A percentile compares a stretch with the other conserved stretches of the same genome.
phyloP scores from a whole-genome alignment of 1,284 basidiomycete species.

The Sanghuangporus weigelae region DNA sequence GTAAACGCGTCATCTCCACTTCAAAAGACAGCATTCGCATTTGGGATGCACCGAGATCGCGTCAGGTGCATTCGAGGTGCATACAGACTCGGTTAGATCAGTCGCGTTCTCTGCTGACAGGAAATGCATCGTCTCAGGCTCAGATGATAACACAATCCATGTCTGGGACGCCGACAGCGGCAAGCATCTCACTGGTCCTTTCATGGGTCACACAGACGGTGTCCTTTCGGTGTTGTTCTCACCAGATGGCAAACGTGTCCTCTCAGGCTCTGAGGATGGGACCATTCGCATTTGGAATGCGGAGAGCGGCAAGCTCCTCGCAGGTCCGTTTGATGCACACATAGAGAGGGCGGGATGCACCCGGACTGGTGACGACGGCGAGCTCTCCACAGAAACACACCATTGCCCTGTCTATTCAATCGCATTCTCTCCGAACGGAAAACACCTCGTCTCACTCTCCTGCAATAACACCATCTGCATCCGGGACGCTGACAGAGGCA shows the following conservation, averaged over 20 bases:
- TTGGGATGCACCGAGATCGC: too few species aligned
- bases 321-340: neutral
- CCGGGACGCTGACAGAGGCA: neutral
- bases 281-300: neutral
- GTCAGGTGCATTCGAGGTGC: too few species aligned
- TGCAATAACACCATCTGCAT: neutral
- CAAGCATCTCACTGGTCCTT: neutral
- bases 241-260: neutral
- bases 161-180: neutral
- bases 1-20: too few species aligned
- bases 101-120: conserved; percentile 8
- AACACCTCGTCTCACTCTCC: neutral
- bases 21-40: too few species aligned
- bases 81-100: too few species aligned
- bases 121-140: neutral
- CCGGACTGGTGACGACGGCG: too few species aligned
- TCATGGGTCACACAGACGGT: neutral
- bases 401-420: neutral
- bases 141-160: neutral
- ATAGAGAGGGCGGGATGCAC: neutral
- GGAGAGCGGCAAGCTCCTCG: neutral
- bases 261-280: neutral
- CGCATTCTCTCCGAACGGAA: neutral
- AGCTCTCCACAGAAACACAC: too few species aligned
- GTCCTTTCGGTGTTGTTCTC: neutral